Evolutionary conservation across 495 filamentous ascomycete genomes (phyloP), one percentile per base, ranked within the genome.

Genomic region (Aspergillus ellipticus): DNA sequence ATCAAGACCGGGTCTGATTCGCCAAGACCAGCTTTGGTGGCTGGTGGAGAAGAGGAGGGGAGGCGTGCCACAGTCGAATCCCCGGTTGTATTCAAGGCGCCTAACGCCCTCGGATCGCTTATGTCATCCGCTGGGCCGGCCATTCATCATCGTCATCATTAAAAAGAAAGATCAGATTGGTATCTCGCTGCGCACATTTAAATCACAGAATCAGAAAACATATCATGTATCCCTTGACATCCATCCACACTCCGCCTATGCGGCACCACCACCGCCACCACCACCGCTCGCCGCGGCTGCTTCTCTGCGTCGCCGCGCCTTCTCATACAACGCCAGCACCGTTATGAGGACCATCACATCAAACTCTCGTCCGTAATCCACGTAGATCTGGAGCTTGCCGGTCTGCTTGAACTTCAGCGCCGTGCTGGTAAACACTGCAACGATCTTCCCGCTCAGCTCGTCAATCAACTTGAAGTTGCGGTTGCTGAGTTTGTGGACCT

Each of bases 391-490:
- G 10, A 68, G 58, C 29, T 61, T 65, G 19, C 65, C 65, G 37
- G 51, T 58, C 48, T 66, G 63, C 24, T 54, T 60, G 37, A 60
- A 50, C 45, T 55, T 56, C 49, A 51, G 60, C 15, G 63, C 57
- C 4, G 49, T 54, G 49, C 61, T 63, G 2, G 61, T 65, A 24
- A 71, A 74, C 9, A 73, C 59, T 0, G 71, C 72, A 4, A 73
- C 49, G 10, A 72, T 42, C 13, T 55, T 45, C 13, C 56, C 57
- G 0, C 31, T 70, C 5, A 56, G 43, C 35, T 71, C 68, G 19
- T 73, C 60, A 17, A 70, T 61, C 11, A 74, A 53, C 46, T 76
- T 74, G 46, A 61, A 59, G 20, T 65, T 67, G 21, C 58, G 61
- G 8, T 21, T 29, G 15, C 56, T 58, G 17, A 59, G 47, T 17